These are phyloP conservation scores for Irpex lacteus DNA, from an alignment of 1,284 basidiomycete species.

Conservation along the genomic window DNA sequence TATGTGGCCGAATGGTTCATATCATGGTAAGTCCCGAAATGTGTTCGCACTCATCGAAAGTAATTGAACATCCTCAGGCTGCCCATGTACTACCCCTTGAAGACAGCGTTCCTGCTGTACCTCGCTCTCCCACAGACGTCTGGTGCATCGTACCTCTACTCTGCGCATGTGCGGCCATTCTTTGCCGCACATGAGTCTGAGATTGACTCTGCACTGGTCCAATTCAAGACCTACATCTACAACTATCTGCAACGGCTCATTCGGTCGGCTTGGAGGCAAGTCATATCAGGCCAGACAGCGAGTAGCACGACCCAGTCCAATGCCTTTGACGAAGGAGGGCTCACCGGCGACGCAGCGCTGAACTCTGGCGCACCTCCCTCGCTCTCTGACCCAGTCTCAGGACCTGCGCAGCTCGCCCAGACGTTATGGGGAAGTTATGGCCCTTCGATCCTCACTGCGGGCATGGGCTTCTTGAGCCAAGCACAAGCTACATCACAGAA, in stretches of 20 bases:
- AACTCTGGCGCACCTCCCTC: slow-evolving; percentile 43
- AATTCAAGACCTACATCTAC: slow-evolving; percentile 56
- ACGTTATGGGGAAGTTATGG: slow-evolving; percentile 75
- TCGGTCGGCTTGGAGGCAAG: slow-evolving; percentile 59
- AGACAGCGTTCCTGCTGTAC: slow-evolving; percentile 85
- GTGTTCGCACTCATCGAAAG: neutral
- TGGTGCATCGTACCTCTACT: slow-evolving; percentile 81
- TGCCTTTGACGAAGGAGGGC: slow-evolving; percentile 23
- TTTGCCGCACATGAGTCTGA: slow-evolving; percentile 73
- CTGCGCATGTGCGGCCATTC: slow-evolving; percentile 74
- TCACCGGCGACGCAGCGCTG: slow-evolving; percentile 23
- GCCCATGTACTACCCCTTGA: slow-evolving; percentile 84
- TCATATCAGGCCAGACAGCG: slow-evolving; percentile 41
- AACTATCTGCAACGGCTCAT: slow-evolving; percentile 64
- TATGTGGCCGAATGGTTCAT: slow-evolving; percentile 82
- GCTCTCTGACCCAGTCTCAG: slow-evolving; percentile 53
- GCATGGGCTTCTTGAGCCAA: slow-evolving; percentile 56
- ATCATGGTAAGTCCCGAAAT: slow-evolving; percentile 56
- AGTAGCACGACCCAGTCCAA: slow-evolving; percentile 14
- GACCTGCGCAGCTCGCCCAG: slow-evolving; percentile 59
- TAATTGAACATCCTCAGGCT: slow-evolving; percentile 50
- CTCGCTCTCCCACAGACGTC: slow-evolving; percentile 87
- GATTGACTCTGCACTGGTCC: slow-evolving; percentile 75
- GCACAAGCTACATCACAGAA: slow-evolving; percentile 25
- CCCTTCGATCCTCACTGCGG: slow-evolving; percentile 64